These are phyloP conservation scores for Aspergillus glaucus DNA, from an alignment of 2,329 filamentous ascomycete genomes.

Conservation along the genomic window DNA sequence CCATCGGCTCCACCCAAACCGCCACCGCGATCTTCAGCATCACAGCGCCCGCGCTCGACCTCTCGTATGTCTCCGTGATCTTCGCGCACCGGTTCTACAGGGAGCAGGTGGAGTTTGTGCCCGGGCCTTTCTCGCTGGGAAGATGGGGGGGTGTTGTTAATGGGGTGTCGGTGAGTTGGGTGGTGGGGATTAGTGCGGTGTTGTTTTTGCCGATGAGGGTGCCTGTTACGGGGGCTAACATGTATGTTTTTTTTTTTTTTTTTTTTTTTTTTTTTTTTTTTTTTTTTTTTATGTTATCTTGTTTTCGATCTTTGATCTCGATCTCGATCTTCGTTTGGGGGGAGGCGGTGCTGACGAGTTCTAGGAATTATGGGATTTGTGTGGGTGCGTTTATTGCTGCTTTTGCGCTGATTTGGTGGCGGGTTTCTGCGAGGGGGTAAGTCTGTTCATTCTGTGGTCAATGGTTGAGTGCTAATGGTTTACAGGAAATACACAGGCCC, in stretches of 20 bases:
- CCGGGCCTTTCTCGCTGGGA: constrained; percentile 54
- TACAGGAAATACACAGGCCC: constrained; percentile 1
- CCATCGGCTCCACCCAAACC: constrained; percentile 39
- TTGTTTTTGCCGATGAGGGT: constrained; percentile 48
- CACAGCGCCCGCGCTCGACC: constrained; percentile 47
- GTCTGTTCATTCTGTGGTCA: constrained; percentile 8
- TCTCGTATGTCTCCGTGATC: constrained; percentile 56
- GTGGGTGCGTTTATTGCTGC: constrained; percentile 41
- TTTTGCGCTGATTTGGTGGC: constrained; percentile 49
- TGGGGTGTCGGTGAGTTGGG: constrained; percentile 53
- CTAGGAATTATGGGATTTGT: constrained; percentile 45
- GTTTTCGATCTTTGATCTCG: neutral
- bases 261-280: neutral
- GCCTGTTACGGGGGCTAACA: constrained; percentile 45
- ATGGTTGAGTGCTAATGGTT: neutral
- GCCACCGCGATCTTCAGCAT: constrained; percentile 48
- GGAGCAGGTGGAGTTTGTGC: constrained; percentile 47
- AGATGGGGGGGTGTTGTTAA: constrained; percentile 52
- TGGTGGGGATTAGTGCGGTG: constrained; percentile 57
- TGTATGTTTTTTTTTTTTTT: constrained; percentile 26
- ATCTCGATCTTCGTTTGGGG: no score
- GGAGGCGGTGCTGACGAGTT: neutral
- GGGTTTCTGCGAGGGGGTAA: constrained; percentile 35
- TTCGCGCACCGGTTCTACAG: constrained; percentile 52
- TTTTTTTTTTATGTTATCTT: neutral